Conservation (phyloP, 2,329 filamentous ascomycete species). For the Mycogone perniciosa region DNA sequence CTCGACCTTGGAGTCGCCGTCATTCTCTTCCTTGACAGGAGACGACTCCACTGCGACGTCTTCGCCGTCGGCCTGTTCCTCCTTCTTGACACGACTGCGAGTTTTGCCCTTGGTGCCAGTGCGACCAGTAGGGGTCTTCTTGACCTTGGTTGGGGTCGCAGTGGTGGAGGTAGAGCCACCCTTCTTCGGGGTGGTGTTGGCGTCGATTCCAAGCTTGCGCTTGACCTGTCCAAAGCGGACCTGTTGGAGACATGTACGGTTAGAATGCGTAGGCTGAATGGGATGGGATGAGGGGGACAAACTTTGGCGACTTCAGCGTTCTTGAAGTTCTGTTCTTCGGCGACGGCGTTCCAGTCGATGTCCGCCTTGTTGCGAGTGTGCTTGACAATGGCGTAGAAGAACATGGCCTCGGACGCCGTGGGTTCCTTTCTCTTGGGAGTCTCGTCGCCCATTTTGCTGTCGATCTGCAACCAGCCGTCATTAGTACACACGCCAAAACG, state of each 20-base stretch:
- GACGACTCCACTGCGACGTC: constrained; percentile 11
- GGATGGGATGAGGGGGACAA: constrained; percentile 9
- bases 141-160: constrained; percentile 23
- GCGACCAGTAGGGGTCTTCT: constrained; percentile 23
- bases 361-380: constrained; percentile 37
- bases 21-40: constrained; percentile 16
- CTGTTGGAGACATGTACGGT: constrained; percentile 16
- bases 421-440: constrained; percentile 28
- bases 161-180: constrained; percentile 13
- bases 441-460: constrained; percentile 25
- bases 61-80: constrained; percentile 15
- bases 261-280: neutral
- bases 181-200: constrained; percentile 18
- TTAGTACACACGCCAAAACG: neutral
- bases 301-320: constrained; percentile 41
- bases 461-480: neutral
- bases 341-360: constrained; percentile 44
- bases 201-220: constrained; percentile 36
- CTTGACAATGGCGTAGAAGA: constrained; percentile 40
- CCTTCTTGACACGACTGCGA: constrained; percentile 16
- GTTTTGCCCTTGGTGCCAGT: constrained; percentile 19
- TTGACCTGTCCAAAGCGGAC: constrained; percentile 46
- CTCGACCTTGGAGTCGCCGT: constrained; percentile 14
- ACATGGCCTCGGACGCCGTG: constrained; percentile 35
- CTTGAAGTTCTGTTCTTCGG: constrained; percentile 37